Conservation (phyloP, 1,284 basidiomycete species). For the Austroboletus niveus region DNA sequence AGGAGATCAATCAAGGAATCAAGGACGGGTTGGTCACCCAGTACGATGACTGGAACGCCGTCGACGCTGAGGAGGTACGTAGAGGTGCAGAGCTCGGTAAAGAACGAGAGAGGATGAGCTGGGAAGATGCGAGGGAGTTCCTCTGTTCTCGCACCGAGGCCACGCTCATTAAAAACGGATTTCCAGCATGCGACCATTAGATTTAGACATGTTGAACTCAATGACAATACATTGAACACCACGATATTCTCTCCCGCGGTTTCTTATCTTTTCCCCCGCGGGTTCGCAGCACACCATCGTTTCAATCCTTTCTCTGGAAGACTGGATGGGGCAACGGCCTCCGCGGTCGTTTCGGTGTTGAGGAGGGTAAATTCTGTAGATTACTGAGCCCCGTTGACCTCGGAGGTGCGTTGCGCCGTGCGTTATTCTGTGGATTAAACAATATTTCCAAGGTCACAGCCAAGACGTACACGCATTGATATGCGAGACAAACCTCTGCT, state of each 20-base stretch:
- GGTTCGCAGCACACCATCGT: background rate
- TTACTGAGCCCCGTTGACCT: slow-evolving; percentile 24
- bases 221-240: slow-evolving; percentile 12
- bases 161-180: slow-evolving; percentile 1
- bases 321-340: slow-evolving; percentile 34
- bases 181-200: slow-evolving; percentile 4
- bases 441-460: background rate
- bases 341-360: slow-evolving; percentile 22
- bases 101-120: slow-evolving; percentile 76
- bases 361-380: slow-evolving; percentile 28
- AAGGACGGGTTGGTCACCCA: slow-evolving; percentile 46
- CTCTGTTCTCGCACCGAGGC: slow-evolving; percentile 25
- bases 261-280: background rate
- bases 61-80: slow-evolving; percentile 66
- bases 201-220: slow-evolving; percentile 4
- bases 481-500: slow-evolving; percentile 31
- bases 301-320: slow-evolving; percentile 25
- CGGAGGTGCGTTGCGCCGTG: slow-evolving; percentile 24
- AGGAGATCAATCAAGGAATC: slow-evolving; percentile 56
- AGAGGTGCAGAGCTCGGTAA: slow-evolving; percentile 61
- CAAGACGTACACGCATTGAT: background rate
- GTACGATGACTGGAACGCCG: slow-evolving; percentile 68
- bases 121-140: slow-evolving; percentile 52
- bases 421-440: slow-evolving; percentile 21
- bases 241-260: slow-evolving; percentile 1